Conservation (phyloP, 257 asterid species). For the Solanum habrochaites region DNA sequence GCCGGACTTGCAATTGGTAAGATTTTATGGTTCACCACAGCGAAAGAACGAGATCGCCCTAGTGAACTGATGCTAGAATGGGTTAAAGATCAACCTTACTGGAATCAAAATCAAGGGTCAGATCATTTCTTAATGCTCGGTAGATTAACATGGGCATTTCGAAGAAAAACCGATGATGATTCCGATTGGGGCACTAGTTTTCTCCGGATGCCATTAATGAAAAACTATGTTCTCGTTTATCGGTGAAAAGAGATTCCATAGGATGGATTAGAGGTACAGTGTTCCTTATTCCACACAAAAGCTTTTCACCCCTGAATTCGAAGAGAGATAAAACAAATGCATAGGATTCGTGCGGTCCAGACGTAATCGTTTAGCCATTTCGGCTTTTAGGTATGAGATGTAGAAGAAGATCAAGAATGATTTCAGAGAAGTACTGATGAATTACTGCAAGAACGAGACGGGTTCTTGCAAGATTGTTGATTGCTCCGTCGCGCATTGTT, state of each 20-base stretch:
- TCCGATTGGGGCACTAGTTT: conserved; percentile 45
- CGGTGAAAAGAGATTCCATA: conserved; percentile 25
- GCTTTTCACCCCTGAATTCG: conserved; percentile 28
- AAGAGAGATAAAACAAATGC: conserved; percentile 16
- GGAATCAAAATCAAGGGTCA: conserved; percentile 32
- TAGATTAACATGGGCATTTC: conserved; percentile 64
- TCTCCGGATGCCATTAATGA: conserved; percentile 46
- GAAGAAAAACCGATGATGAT: conserved; percentile 34
- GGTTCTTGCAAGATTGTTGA: conserved; percentile 16
- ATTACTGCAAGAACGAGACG: conserved; percentile 13
- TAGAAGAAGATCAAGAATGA: conserved; percentile 19
- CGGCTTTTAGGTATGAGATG: conserved; percentile 14
- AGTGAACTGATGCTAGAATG: conserved; percentile 33
- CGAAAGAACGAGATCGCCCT: conserved; percentile 28
- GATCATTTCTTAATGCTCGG: conserved; percentile 54
- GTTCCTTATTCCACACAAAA: conserved; percentile 30
- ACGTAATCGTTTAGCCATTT: conserved; percentile 11
- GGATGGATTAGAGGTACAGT: conserved; percentile 19
- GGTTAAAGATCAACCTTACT: conserved; percentile 22
- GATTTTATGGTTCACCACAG: conserved; percentile 40
- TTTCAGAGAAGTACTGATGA: conserved; percentile 11
- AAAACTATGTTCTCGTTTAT: conserved; percentile 30
- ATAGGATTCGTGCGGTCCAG: conserved; percentile 2
- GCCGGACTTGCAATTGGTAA: conserved; percentile 56
- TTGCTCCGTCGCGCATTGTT: conserved; percentile 12